A percentile compares a stretch with the other conserved stretches of the same genome.
phyloP scores from a whole-genome alignment of 768 basidiomycete species.

The Pisolithus albus region DNA sequence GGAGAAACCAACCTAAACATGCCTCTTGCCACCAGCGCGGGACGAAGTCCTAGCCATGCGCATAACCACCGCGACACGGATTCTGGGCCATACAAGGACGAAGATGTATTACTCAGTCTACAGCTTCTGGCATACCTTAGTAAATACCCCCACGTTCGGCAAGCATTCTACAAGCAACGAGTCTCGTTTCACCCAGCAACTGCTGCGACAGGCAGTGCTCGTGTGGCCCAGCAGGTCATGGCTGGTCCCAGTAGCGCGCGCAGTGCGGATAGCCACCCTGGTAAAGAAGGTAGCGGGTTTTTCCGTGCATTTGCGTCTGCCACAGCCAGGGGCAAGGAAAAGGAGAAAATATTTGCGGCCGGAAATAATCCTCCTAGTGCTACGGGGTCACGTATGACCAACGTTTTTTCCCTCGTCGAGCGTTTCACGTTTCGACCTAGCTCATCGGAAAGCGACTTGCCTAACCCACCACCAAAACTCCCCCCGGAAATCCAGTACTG shows the following conservation, averaged over 20 bases:
- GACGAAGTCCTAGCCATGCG: slow-evolving; percentile 26
- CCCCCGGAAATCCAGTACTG: slow-evolving; percentile 95
- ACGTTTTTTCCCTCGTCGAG: slow-evolving; percentile 95
- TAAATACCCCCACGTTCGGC: slow-evolving; percentile 96
- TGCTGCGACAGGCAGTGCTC: slow-evolving; percentile 32
- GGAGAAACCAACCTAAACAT: slow-evolving; percentile 12
- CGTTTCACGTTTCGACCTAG: slow-evolving; percentile 93
- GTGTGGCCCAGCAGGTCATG: slow-evolving; percentile 18
- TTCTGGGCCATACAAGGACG: slow-evolving; percentile 79
- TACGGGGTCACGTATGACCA: slow-evolving; percentile 50
- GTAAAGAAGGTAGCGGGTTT: slow-evolving; percentile 34
- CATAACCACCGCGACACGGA: slow-evolving; percentile 37
- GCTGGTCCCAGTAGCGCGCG: slow-evolving; percentile 23
- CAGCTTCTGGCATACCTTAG: slow-evolving; percentile 94
- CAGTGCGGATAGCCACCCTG: slow-evolving; percentile 8
- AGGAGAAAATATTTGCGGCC: slow-evolving; percentile 27
- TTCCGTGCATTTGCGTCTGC: slow-evolving; percentile 41
- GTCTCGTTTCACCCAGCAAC: slow-evolving; percentile 78
- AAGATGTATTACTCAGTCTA: slow-evolving; percentile 84
- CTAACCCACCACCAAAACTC: slow-evolving; percentile 61
- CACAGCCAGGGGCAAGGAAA: slow-evolving; percentile 44
- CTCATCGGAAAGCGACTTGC: slow-evolving; percentile 66
- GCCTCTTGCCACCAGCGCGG: slow-evolving; percentile 11
- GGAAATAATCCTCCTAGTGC: slow-evolving; percentile 1
- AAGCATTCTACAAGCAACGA: slow-evolving; percentile 89